phyloP scores from a whole-genome alignment of 768 basidiomycete species.

The Tricholoma bakamatsutake region DNA sequence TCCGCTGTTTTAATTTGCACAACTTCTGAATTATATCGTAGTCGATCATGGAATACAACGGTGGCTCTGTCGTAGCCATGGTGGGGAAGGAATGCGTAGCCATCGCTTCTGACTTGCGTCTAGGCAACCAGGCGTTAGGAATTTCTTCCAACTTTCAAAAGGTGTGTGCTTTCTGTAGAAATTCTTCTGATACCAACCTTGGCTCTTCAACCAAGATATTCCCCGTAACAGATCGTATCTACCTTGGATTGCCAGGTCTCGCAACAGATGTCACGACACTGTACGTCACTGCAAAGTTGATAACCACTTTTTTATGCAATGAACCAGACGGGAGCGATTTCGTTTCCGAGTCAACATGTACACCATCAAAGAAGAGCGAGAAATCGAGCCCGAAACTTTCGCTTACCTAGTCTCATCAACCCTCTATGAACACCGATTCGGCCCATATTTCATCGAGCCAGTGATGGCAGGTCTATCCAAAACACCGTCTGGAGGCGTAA shows the following conservation, averaged over 20 bases:
- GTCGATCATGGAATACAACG: constrained; percentile 92
- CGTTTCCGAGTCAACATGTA: constrained; percentile 98
- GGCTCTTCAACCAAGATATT: constrained; percentile 60
- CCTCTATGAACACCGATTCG: constrained; percentile 92
- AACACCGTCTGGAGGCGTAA: constrained; percentile 61
- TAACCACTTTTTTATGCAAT: constrained; percentile 7
- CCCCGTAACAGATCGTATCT: constrained; percentile 88
- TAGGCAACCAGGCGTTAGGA: constrained; percentile 83
- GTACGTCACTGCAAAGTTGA: constrained; percentile 36
- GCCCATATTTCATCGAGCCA: constrained; percentile 94
- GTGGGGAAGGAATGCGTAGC: constrained; percentile 98
- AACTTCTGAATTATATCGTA: constrained; percentile 25
- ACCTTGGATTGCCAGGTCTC: constrained; percentile 86
- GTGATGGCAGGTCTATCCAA: constrained; percentile 89
- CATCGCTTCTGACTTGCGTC: constrained; percentile 90
- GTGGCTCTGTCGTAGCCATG: constrained; percentile 99
- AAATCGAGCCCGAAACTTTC: constrained; percentile 95
- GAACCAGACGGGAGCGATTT: constrained; percentile 77
- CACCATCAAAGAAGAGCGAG: constrained; percentile 97
- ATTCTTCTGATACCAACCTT: constrained; percentile 8
- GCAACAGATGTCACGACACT: constrained; percentile 92
- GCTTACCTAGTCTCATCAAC: constrained; percentile 93
- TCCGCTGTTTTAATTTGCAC: neutral
- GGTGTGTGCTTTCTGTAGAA: constrained; percentile 37
- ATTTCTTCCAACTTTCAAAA: constrained; percentile 93